Base-by-base conservation (phyloP, 192 early-diverging fungal genomes). In the Backusella parvicylindrica region DNA sequence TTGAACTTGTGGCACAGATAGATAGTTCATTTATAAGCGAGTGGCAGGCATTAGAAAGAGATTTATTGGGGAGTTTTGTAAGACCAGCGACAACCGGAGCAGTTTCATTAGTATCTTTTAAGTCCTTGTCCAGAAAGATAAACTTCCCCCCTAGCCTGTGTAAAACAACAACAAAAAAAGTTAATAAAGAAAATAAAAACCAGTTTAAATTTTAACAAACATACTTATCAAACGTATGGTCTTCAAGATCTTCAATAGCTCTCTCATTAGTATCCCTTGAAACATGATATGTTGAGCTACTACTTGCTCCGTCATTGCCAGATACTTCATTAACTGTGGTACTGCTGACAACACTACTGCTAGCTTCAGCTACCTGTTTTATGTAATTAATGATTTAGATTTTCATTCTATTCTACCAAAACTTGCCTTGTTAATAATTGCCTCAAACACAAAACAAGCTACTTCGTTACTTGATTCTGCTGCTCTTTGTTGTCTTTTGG, bases 101-200 rank as follows among this genome's bases (percentile, higher is more conserved):
- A 68, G 36, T 23, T 38, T 38, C 35, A 68, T 68, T 35, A 36
- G 0, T 0, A 16, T 68, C 2, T 0, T 0, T 68, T 18, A 13
- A 68, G 66, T 21, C 35, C 66, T 68, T 68, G 66, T 68, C 66
- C 33, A 68, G 16, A 38, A 68, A 68, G 3, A 66, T 33, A 38
- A 68, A 68, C 4, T 68, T 37, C 36, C 37, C 36, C 2, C 13
- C n/a, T 68, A 68, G 36, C 16, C 66, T 68, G 66, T 2, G 21
- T 68, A 68, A 68, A 68, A 13, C n/a, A 64, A 64, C n/a, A n/a
- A n/a, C n/a, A n/a, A 23, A 64, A 64, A 30, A 64, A 64, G 63
- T 64, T 30, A 31, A 64, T 64, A 2, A 64, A 64, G 63, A 3
- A 68, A 36, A 38, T 4, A 68, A 68, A 68, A 38, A 66, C 33